Conservation (phyloP, 306 rosid genomes). For the Betula pendula region DNA sequence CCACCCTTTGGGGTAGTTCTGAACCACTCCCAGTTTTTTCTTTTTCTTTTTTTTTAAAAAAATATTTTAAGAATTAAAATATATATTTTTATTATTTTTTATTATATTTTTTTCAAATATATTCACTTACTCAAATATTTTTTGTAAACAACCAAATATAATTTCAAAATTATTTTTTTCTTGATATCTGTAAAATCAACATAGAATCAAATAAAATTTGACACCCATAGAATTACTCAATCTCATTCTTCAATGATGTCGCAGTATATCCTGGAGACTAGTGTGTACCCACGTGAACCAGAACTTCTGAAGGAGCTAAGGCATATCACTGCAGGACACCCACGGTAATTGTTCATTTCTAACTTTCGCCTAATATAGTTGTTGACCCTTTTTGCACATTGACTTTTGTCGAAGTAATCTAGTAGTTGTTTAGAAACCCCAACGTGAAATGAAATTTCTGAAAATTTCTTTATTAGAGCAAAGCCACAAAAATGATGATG, state of each 20-base stretch:
- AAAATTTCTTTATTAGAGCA: neutral
- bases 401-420: neutral
- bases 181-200: too few relatives aligned
- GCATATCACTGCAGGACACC: constrained; percentile 35
- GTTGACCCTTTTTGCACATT: neutral
- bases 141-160: too few relatives aligned
- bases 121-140: too few relatives aligned
- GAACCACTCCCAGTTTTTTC: too few relatives aligned
- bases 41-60: too few relatives aligned
- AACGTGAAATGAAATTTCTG: neutral
- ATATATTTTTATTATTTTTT: too few relatives aligned
- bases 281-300: constrained; percentile 62
- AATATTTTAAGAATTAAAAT: too few relatives aligned
- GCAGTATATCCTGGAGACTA: constrained; percentile 64
- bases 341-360: constrained; percentile 24
- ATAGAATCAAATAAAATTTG: too few relatives aligned
- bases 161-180: too few relatives aligned
- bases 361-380: neutral
- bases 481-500: neutral
- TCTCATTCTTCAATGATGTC: neutral
- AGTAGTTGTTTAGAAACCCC: neutral
- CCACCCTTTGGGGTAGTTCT: too few relatives aligned
- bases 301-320: constrained; percentile 57
- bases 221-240: too few relatives aligned
- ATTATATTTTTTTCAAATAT: too few relatives aligned